Base-by-base conservation (phyloP, 1,139 yeast species). In the Pichia sp. region DNA sequence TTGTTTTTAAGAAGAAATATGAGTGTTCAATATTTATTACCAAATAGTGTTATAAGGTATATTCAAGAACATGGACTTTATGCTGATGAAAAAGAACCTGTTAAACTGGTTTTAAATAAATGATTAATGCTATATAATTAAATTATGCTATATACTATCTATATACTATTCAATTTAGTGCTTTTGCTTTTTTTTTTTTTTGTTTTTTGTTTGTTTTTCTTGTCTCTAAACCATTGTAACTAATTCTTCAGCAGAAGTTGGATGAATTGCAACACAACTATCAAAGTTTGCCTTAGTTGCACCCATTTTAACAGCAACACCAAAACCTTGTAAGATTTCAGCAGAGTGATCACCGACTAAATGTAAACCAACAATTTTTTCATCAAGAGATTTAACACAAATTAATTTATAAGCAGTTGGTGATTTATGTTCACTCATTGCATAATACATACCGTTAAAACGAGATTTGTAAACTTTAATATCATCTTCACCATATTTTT, bases 221-320 rank as follows among this genome's bases (percentile, higher is more conserved):
- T 22, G 9, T 22, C n/a, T n/a, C 37, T 46, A 59, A 33, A 52
- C 56, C 78, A 91, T 69, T 24, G 99, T 91, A 33, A 91, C 99
- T 46, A 91, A 67, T 66, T 91, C 99, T 68, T 91, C 99, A 33
- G 98, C 98, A 50, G 94, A 79, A 1, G 98, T 89, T 49, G 99
- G 99, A 63, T 91, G 99, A 58, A 91, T 91, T 36, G 99, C 99
- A 28, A 91, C 97, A 67, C 94, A 85, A 61, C 70, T 80, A 65
- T 91, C 99, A 51, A 91, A 89, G 63, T 91, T 96, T 39, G 77
- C 77, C 72, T 91, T 91, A 35, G 98, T 91, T 34, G 98, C 98
- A 30, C 98, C 98, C 95, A 85, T 85, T 68, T 88, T 88, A 52
- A 91, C 70, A 43, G 98, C 98, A 41, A 88, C 98, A 43, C 97